Base-by-base conservation (phyloP, 768 basidiomycete genomes). In the Boletellus ananiceps region DNA sequence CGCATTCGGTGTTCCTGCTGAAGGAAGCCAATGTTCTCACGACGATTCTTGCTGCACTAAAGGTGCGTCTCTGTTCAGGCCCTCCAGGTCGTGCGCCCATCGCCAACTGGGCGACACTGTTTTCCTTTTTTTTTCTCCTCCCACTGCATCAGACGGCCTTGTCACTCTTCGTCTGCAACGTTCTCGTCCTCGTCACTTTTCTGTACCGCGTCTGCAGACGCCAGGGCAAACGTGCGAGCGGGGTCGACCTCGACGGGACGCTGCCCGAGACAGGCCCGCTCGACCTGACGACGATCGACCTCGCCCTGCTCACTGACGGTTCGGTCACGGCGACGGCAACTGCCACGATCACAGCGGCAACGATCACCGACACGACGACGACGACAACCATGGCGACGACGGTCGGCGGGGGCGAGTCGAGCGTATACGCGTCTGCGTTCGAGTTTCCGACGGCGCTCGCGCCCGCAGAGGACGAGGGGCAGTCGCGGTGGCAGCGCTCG, bases 131-230 rank as follows among this genome's bases (percentile, higher is more conserved):
- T 27, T 12, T 13, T 11, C 40, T 23, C 18, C 16, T 23, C 37
- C 11, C 8, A 15, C n/a, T 7, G 16, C 21, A 21, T 13, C 36
- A 56, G 54, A 34, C 33, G 1, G 44, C 54, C n/a, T 8, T 43
- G 11, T 49, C 54, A 4, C 47, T 56, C 19, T 44, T 51, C 29
- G 18, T 56, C 33, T 56, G 50, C 15, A 56, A 56, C 40, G 29
- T 42, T 18, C 47, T 52, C 39, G 46, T 52, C 19, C 32, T 52
- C 11, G 43, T 46, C 38, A 46, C 50, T 9, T 48, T 44, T n/a
- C 39, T 19, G 8, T 56, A 51, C 37, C 50, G 54, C 40, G 16
- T 37, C 19, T 21, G 27, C 40, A 41, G 11, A 8, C 16, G 40
- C n/a, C 27, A 9, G n/a, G 27, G 27, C 9, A 16, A 29, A 41